These are phyloP conservation scores for Diaporthe eres DNA, from an alignment of 2,329 filamentous ascomycete genomes.

Conservation along the genomic window DNA sequence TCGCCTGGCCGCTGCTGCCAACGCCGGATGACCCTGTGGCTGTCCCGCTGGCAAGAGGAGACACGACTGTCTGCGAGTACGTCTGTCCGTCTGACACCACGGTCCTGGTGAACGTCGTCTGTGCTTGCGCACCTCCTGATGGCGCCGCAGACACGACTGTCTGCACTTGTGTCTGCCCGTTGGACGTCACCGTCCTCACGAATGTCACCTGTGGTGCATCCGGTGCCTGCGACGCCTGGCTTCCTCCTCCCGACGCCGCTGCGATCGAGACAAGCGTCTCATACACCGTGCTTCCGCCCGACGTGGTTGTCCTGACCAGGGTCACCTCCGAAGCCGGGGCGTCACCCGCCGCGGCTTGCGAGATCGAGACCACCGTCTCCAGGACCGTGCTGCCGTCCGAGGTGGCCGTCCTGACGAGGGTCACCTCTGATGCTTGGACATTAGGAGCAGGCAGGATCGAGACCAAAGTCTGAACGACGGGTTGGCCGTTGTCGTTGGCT, in stretches of 20 bases:
- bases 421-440: conserved; percentile 8
- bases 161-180: conserved; percentile 12
- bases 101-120: conserved; percentile 18
- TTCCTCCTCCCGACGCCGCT: background rate
- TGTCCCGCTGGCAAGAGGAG: conserved; percentile 4
- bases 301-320: background rate
- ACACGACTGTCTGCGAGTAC: conserved; percentile 23
- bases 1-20: background rate
- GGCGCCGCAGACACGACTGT: conserved; percentile 16
- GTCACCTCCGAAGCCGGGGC: conserved; percentile 7
- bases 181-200: conserved; percentile 16
- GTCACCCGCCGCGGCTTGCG: background rate
- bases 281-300: background rate
- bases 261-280: conserved; percentile 11
- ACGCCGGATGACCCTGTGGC: background rate
- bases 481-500: background rate
- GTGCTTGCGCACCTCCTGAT: background rate
- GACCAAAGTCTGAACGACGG: background rate
- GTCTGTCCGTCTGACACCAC: conserved; percentile 18
- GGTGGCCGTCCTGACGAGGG: conserved; percentile 16
- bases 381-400: conserved; percentile 16
- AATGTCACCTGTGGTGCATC: conserved; percentile 1
- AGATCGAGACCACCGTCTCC: conserved; percentile 18
- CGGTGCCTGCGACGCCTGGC: background rate
- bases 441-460: background rate